Evolutionary conservation across 805 yeast genomes (phyloP).

Genomic region (Yueomyces sinensis): DNA sequence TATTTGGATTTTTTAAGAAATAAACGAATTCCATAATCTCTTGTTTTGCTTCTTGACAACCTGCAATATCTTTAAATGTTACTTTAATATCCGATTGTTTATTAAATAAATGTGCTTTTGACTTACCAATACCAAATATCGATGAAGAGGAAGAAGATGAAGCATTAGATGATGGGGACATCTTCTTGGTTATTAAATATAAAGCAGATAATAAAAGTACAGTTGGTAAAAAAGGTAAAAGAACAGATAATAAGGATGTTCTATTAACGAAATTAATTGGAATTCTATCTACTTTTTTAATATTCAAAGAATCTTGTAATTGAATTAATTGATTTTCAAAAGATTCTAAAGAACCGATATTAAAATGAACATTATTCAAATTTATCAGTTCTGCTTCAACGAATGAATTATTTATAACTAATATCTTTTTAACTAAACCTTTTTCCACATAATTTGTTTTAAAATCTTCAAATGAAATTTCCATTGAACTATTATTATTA

Average conservation of each 20-base stretch:
- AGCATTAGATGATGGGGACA: neutral
- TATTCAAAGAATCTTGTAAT: constrained; percentile 55
- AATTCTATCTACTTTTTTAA: constrained; percentile 56
- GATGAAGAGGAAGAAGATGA: constrained; percentile 45
- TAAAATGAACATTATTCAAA: constrained; percentile 42
- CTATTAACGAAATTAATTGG: constrained; percentile 68
- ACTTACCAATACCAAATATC: constrained; percentile 81
- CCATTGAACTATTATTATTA: constrained; percentile 14
- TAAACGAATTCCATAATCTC: constrained; percentile 97
- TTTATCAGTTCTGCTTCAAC: constrained; percentile 56
- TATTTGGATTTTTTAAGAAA: constrained; percentile 78
- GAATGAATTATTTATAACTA: constrained; percentile 56
- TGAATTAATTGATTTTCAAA: constrained; percentile 74
- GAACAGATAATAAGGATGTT: constrained; percentile 46
- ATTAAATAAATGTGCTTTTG: constrained; percentile 83
- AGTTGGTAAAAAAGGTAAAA: constrained; percentile 71
- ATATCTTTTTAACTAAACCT: constrained; percentile 62
- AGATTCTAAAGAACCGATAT: constrained; percentile 76
- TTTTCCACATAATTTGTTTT: constrained; percentile 63
- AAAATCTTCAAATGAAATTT: constrained; percentile 68
- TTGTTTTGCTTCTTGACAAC: constrained; percentile 91
- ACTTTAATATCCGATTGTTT: constrained; percentile 84
- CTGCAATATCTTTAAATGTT: constrained; percentile 90
- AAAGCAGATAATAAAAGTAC: constrained; percentile 68
- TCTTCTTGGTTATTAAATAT: constrained; percentile 29